Conservation (phyloP, 2,329 filamentous ascomycete species). For the Alternaria metachromatica region DNA sequence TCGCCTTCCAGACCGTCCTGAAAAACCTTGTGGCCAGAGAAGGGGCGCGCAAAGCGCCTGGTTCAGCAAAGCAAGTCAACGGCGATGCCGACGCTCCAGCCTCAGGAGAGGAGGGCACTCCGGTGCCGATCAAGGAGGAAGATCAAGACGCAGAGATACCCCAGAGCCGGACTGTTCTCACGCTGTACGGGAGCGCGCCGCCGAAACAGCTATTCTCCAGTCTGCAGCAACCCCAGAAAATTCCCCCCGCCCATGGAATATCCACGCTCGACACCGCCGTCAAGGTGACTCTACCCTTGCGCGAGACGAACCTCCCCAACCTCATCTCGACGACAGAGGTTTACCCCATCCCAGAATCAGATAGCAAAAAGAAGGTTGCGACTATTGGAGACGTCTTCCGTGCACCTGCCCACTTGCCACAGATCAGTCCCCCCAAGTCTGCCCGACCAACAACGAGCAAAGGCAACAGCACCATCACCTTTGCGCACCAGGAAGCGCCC, state of each 20-base stretch:
- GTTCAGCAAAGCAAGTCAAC: slow-evolving; percentile 8
- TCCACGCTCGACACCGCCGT: slow-evolving; percentile 50
- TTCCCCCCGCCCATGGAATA: slow-evolving; percentile 40
- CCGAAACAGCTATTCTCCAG: slow-evolving; percentile 87
- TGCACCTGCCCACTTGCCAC: slow-evolving; percentile 68
- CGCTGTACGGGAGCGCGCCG: slow-evolving; percentile 74
- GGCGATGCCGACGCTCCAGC: slow-evolving; percentile 12
- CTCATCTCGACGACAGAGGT: slow-evolving; percentile 75
- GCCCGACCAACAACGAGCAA: slow-evolving; percentile 72
- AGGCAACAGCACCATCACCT: slow-evolving; percentile 57
- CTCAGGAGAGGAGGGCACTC: slow-evolving; percentile 17
- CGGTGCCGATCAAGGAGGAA: slow-evolving; percentile 31
- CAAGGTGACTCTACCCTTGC: slow-evolving; percentile 59
- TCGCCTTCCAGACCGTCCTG: slow-evolving; percentile 45
- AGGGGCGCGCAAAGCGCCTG: slow-evolving; percentile 27
- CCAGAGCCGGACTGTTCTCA: slow-evolving; percentile 69
- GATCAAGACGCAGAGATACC: slow-evolving; percentile 29
- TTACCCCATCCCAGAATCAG: slow-evolving; percentile 58
- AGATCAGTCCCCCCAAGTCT: slow-evolving; percentile 74
- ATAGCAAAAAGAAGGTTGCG: slow-evolving; percentile 58
- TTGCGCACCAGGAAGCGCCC: slow-evolving; percentile 61
- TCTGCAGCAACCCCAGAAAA: slow-evolving; percentile 64
- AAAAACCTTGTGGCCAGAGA: slow-evolving; percentile 40
- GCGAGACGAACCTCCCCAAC: slow-evolving; percentile 72
- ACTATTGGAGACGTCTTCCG: slow-evolving; percentile 78